Percentiles rank a stretch among this genome's conserved stretches.
Conservation (phyloP, 495 filamentous ascomycete species). For the Trichocladium uniseriatum region DNA sequence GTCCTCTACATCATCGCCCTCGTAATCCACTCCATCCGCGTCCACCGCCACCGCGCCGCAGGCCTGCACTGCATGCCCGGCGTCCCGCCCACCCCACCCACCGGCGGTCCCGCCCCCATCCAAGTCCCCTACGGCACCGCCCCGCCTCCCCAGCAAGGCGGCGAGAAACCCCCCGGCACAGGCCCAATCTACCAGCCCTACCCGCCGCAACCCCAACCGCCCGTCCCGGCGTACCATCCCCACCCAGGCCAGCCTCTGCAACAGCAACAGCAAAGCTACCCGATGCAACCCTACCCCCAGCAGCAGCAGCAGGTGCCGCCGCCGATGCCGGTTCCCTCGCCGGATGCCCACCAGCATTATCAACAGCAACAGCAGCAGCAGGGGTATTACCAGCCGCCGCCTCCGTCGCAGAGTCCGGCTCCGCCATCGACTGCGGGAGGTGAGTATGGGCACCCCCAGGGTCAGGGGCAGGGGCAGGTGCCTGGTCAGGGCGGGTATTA, state of each 20-base stretch:
- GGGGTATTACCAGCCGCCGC: neutral
- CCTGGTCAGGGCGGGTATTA: too few relatives aligned
- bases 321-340: too few relatives aligned
- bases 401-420: neutral
- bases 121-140: neutral
- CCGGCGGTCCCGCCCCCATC: neutral
- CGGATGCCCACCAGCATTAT: constrained; percentile 8
- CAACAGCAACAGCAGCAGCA: constrained; percentile 11
- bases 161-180: too few relatives aligned
- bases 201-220: neutral
- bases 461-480: too few relatives aligned
- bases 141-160: too few relatives aligned
- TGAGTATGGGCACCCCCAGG: too few relatives aligned
- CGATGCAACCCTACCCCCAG: neutral
- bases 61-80: constrained; percentile 33
- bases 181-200: neutral
- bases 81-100: neutral
- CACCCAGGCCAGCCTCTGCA: neutral
- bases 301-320: neutral
- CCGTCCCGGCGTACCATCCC: neutral
- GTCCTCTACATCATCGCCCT: constrained; percentile 33
- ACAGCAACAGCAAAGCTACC: constrained; percentile 9
- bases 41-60: constrained; percentile 39
- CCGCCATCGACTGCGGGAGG: neutral
- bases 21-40: constrained; percentile 28